A percentile compares a stretch with the other conserved stretches of the same genome.
Conservation (phyloP, 2,329 filamentous ascomycete species). For the Cladophialophora yegresii region DNA sequence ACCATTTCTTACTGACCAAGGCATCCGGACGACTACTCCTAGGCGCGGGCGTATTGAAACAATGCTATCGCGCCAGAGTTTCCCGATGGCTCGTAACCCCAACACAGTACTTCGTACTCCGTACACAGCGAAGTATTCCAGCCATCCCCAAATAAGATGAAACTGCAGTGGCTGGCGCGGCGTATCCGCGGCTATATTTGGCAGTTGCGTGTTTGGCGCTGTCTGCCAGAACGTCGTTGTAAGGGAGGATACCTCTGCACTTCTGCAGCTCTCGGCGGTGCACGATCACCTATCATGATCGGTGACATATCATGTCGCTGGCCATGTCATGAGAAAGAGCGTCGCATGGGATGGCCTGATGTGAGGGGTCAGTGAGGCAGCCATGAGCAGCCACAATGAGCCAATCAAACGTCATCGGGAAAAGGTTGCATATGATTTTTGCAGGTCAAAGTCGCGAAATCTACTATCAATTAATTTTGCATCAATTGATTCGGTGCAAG, state of each 20-base stretch:
- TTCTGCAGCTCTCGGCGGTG: not conserved
- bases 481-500: not conserved
- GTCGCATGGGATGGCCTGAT: not conserved
- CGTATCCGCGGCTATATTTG: not conserved
- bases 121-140: not conserved
- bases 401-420: not conserved
- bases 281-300: not conserved
- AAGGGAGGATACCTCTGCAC: not conserved
- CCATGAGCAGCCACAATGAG: not conserved
- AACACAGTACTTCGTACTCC: no score
- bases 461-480: no score
- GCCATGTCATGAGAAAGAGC: not conserved
- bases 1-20: not conserved
- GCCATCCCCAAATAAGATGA: conserved; percentile 7
- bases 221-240: not conserved
- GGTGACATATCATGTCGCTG: not conserved
- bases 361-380: not conserved
- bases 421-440: not conserved
- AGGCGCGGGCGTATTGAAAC: not conserved
- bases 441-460: no score
- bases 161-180: conserved; percentile 21
- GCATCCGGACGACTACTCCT: not conserved
- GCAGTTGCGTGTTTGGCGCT: not conserved
- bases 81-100: not conserved
- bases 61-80: not conserved